These are phyloP conservation scores for Tolypocladium inflatum DNA, from an alignment of 2,329 filamentous ascomycete species.

Conservation along the genomic window DNA sequence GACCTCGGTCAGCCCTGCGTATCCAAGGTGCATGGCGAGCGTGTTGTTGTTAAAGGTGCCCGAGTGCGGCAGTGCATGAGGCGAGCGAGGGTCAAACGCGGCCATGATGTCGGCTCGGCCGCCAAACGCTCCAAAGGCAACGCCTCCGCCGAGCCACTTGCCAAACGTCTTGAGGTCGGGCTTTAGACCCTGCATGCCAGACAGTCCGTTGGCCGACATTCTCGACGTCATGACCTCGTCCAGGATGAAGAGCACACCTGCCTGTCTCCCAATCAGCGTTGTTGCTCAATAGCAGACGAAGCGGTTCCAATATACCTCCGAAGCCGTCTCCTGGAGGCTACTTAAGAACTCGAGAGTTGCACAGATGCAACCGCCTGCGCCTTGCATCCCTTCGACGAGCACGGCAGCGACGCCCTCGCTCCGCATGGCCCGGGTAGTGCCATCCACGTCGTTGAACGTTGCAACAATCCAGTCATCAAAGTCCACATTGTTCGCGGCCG, in stretches of 20 bases:
- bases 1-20: constrained; percentile 24
- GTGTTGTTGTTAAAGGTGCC: constrained; percentile 62
- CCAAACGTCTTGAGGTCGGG: constrained; percentile 57
- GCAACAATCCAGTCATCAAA: constrained; percentile 48
- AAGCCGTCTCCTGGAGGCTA: constrained; percentile 37
- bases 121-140: constrained; percentile 59
- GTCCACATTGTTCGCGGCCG: constrained; percentile 37
- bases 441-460: constrained; percentile 49
- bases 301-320: constrained; percentile 13
- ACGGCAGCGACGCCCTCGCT: constrained; percentile 48
- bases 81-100: constrained; percentile 39
- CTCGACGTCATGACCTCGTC: constrained; percentile 66
- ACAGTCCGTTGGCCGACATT: constrained; percentile 39
- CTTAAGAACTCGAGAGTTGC: constrained; percentile 41
- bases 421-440: constrained; percentile 32
- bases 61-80: constrained; percentile 38
- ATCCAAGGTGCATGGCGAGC: constrained; percentile 48
- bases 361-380: constrained; percentile 47
- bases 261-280: constrained; percentile 11
- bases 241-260: constrained; percentile 51
- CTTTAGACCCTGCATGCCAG: constrained; percentile 28
- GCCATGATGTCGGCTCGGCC: constrained; percentile 49
- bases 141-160: constrained; percentile 58
- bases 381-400: constrained; percentile 58
- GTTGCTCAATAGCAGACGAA: background rate